Evolutionary conservation across 257 asterid genomes (phyloP).

Genomic region (Lycium ferocissimum): DNA sequence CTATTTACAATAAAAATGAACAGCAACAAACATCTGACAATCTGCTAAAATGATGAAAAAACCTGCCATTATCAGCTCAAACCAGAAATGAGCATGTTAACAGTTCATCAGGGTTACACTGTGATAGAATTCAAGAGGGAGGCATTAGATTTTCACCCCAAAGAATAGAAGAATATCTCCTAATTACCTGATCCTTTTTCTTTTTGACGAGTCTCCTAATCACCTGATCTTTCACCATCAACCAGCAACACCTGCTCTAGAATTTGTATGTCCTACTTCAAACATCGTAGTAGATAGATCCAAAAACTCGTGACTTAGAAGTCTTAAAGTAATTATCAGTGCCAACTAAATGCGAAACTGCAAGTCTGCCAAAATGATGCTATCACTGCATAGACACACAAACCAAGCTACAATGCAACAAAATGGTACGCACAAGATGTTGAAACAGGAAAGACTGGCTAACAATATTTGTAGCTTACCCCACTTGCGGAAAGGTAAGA

Average conservation of each 20-base stretch:
- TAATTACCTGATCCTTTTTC: not conserved
- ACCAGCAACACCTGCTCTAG: not conserved
- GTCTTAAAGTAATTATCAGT: not conserved
- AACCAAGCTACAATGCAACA: not conserved
- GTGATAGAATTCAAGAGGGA: not conserved
- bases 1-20: not conserved
- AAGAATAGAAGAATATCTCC: not conserved
- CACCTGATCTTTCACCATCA: not conserved
- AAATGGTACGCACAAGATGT: not conserved
- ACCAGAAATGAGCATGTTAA: not conserved
- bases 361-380: not conserved
- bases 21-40: not conserved
- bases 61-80: not conserved
- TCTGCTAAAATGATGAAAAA: not conserved
- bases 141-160: not conserved
- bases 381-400: not conserved
- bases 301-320: not conserved
- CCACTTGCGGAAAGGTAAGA: not conserved
- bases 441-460: not conserved
- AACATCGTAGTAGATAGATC: not conserved
- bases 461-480: not conserved
- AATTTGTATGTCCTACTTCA: slow-evolving; percentile 15
- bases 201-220: not conserved
- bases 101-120: not conserved
- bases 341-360: not conserved